phyloP scores from a whole-genome alignment of 306 rosid genomes.

The Inga oerstediana region DNA sequence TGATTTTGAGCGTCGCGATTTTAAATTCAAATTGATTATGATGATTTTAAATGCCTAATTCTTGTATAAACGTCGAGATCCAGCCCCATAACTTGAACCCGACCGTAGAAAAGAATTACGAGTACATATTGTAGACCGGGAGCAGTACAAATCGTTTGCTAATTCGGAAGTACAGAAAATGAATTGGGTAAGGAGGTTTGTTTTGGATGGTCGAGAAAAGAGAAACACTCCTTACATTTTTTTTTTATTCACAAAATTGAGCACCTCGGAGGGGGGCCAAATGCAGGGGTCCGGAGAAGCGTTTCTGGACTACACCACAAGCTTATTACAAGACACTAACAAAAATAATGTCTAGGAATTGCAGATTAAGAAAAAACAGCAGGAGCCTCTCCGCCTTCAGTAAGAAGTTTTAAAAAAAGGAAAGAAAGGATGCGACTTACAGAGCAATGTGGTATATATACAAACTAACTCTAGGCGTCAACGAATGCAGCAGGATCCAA shows the following conservation, averaged over 20 bases:
- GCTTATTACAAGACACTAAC: conserved; percentile 56
- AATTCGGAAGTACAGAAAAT: neutral
- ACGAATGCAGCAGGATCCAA: conserved; percentile 40
- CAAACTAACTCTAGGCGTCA: conserved; percentile 44
- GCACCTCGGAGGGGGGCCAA: conserved; percentile 26
- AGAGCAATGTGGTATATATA: conserved; percentile 45
- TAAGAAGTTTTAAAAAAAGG: neutral
- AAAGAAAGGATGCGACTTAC: conserved; percentile 30
- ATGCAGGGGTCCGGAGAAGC: conserved; percentile 30
- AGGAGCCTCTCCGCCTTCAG: conserved; percentile 31
- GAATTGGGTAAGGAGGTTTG: neutral
- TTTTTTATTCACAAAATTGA: conserved; percentile 43
- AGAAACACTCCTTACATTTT: neutral
- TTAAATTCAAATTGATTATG: neutral
- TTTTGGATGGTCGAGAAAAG: neutral
- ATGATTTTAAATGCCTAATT: neutral
- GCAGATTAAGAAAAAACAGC: conserved; percentile 21
- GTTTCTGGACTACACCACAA: conserved; percentile 46
- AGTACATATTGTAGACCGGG: neutral
- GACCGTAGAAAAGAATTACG: neutral
- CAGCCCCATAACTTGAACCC: neutral
- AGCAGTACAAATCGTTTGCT: neutral
- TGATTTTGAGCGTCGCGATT: neutral
- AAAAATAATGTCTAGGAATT: conserved; percentile 48
- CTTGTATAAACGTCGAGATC: neutral